phyloP scores from a whole-genome alignment of 352 stramenopile species.

The Globisporangium solare region DNA sequence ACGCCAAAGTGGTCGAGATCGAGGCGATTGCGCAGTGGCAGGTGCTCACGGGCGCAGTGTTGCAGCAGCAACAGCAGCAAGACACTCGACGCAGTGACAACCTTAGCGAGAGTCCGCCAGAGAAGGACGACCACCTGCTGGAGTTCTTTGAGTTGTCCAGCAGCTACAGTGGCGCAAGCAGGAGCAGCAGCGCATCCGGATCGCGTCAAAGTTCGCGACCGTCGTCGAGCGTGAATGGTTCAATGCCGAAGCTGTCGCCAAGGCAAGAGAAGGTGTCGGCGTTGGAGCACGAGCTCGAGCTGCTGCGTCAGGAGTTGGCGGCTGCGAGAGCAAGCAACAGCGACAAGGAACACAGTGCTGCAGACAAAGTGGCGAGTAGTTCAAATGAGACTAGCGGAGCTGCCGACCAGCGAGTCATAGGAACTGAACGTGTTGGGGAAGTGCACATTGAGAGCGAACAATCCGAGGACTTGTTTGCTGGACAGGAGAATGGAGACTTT shows the following conservation, averaged over 20 bases:
- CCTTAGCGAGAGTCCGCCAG: too few species aligned
- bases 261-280: neutral
- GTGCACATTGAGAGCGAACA: too few species aligned
- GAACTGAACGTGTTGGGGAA: too few species aligned
- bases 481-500: too few species aligned
- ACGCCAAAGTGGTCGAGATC: conserved; percentile 33
- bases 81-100: neutral
- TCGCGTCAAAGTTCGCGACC: conserved; percentile 2
- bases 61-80: conserved; percentile 12
- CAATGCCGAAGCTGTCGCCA: neutral
- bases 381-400: too few species aligned
- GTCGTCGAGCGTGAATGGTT: neutral
- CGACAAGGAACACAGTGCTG: neutral
- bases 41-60: conserved; percentile 22
- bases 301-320: conserved; percentile 25
- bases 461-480: too few species aligned
- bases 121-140: too few species aligned
- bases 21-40: conserved; percentile 53
- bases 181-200: conserved; percentile 1
- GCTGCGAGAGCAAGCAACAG: neutral
- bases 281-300: conserved; percentile 28
- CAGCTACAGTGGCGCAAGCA: conserved; percentile 2
- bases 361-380: too few species aligned
- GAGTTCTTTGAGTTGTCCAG: too few species aligned
- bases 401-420: too few species aligned